Percentiles rank a stretch among this genome's conserved stretches.
Conservation (phyloP, 495 filamentous ascomycete species). For the Pseudevernia furfuracea region DNA sequence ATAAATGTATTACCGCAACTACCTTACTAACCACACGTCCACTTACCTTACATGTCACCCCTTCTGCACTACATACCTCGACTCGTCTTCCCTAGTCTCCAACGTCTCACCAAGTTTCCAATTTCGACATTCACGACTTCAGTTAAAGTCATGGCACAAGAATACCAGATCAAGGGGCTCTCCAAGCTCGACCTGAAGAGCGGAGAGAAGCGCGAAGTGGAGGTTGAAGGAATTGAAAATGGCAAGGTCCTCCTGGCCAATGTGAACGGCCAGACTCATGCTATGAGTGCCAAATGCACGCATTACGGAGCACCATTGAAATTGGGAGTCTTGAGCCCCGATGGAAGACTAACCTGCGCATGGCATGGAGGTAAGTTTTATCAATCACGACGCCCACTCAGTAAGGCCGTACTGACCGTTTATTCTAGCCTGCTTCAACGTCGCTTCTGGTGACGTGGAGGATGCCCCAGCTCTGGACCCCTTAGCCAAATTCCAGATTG, state of each 20-base stretch:
- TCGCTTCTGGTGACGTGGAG: conserved; percentile 84
- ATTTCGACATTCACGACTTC: conserved; percentile 26
- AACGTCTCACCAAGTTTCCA: background rate
- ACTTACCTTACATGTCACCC: conserved; percentile 14
- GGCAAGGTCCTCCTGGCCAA: conserved; percentile 83
- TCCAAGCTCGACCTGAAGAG: conserved; percentile 62
- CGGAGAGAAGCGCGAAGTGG: conserved; percentile 77
- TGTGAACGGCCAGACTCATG: conserved; percentile 63
- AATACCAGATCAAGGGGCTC: conserved; percentile 83
- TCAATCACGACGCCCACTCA: background rate
- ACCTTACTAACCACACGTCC: background rate
- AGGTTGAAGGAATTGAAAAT: conserved; percentile 78
- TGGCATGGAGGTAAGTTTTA: conserved; percentile 78
- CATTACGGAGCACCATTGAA: conserved; percentile 89
- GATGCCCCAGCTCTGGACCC: conserved; percentile 84
- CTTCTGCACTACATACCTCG: background rate
- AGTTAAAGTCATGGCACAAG: conserved; percentile 46
- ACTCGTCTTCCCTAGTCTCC: conserved; percentile 8
- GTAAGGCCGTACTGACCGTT: conserved; percentile 7
- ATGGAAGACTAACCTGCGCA: conserved; percentile 81
- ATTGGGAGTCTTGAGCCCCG: conserved; percentile 70
- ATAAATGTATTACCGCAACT: background rate
- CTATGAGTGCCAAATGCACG: conserved; percentile 79
- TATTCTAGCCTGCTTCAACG: conserved; percentile 71
- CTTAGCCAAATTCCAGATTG: conserved; percentile 68